phyloP scores from a whole-genome alignment of 2,329 filamentous ascomycete species.

The Cyphellophora europaea region DNA sequence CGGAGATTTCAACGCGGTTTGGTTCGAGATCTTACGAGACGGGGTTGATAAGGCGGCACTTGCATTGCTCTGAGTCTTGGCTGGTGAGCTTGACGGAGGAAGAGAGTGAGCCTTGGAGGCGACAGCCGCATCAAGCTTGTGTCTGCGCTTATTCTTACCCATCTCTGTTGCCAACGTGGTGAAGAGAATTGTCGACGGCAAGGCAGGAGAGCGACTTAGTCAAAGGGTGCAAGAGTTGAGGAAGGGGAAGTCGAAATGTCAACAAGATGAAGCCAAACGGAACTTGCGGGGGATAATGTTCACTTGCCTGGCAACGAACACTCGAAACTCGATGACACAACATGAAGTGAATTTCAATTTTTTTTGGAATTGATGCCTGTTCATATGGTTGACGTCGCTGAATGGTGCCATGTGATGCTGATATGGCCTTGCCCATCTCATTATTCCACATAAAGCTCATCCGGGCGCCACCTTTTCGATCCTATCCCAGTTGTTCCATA shows the following conservation, averaged over 20 bases:
- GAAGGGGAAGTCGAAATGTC: too few relatives aligned
- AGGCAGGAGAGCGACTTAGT: too few relatives aligned
- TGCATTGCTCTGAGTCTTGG: background rate
- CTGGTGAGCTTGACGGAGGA: background rate
- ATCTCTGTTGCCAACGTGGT: background rate
- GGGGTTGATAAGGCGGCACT: background rate
- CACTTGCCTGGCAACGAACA: too few relatives aligned
- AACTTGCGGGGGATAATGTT: too few relatives aligned
- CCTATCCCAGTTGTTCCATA: conserved; percentile 19
- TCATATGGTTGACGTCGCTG: background rate
- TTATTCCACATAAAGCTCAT: background rate
- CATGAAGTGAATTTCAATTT: background rate
- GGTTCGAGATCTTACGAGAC: background rate
- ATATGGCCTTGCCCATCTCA: background rate
- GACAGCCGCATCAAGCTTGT: too few relatives aligned
- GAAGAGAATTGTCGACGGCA: too few relatives aligned
- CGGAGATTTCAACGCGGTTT: background rate
- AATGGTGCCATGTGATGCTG: background rate
- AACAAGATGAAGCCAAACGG: too few relatives aligned
- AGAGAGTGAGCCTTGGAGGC: too few relatives aligned
- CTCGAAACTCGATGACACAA: too few relatives aligned
- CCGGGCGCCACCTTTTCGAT: conserved; percentile 9
- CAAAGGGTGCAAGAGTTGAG: too few relatives aligned
- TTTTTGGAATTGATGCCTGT: background rate
- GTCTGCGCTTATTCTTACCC: background rate